phyloP scores from a whole-genome alignment of 2,329 filamentous ascomycete genomes.

The Diaporthe caulivora region DNA sequence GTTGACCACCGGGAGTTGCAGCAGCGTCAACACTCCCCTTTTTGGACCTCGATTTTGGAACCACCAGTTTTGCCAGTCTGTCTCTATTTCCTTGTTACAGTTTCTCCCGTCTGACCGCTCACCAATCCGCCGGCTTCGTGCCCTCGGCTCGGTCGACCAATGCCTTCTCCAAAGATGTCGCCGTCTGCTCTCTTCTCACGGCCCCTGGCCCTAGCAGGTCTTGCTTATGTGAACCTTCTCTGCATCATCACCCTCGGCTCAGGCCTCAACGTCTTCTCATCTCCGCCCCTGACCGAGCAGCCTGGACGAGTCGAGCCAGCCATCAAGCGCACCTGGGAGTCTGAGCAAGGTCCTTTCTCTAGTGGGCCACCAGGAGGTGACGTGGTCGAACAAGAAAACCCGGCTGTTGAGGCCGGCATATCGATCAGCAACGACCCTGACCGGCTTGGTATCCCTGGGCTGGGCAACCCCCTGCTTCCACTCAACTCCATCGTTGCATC shows the following conservation, averaged over 20 bases:
- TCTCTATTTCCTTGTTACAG: constrained; percentile 13
- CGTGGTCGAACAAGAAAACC: background rate
- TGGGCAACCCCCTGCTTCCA: constrained; percentile 13
- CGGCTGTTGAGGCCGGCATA: background rate
- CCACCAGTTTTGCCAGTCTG: constrained; percentile 37
- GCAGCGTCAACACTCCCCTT: constrained; percentile 20
- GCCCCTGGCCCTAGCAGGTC: constrained; percentile 18
- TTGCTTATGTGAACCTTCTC: constrained; percentile 27
- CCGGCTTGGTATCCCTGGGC: constrained; percentile 22
- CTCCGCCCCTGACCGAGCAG: constrained; percentile 1
- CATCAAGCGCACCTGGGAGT: constrained; percentile 34
- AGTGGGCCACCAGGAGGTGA: background rate
- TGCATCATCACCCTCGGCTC: constrained; percentile 34
- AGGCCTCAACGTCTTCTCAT: constrained; percentile 28
- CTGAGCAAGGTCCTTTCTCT: constrained; percentile 34
- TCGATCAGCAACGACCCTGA: background rate
- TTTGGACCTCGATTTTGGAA: constrained; percentile 42
- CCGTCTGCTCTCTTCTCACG: constrained; percentile 30
- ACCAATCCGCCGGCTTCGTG: background rate
- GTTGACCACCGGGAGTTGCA: background rate
- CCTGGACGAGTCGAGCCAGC: background rate
- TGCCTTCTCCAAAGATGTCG: constrained; percentile 31
- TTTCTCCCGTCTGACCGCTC: background rate
- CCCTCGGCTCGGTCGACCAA: constrained; percentile 6
- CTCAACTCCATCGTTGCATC: constrained; percentile 32